Conservation (phyloP, 768 basidiomycete species). For the Lactarius indigo region DNA sequence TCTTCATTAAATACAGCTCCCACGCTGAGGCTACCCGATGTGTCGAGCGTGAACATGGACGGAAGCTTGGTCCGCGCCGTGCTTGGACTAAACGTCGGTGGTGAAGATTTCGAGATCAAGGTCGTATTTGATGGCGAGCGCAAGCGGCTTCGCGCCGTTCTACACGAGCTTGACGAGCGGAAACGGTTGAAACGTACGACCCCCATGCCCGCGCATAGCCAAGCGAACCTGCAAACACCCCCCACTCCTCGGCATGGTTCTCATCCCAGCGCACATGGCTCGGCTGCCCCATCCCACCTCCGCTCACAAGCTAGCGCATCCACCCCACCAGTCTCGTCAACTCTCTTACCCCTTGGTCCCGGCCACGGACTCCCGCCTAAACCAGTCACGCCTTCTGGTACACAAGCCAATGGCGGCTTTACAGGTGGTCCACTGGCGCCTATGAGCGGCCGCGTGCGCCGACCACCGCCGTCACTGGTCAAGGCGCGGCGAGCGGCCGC, state of each 20-base stretch:
- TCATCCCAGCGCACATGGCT: conserved; percentile 30
- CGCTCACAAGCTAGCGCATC: conserved; percentile 16
- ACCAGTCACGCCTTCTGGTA: conserved; percentile 19
- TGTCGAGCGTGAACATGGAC: conserved; percentile 63
- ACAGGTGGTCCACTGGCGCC: conserved; percentile 15
- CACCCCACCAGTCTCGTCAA: conserved; percentile 16
- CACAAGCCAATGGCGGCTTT: conserved; percentile 18
- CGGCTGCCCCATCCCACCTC: conserved; percentile 19
- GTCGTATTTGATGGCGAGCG: conserved; percentile 83
- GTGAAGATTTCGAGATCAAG: conserved; percentile 58
- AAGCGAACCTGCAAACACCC: conserved; percentile 3
- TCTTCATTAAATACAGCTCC: conserved; percentile 62
- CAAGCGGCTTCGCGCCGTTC: conserved; percentile 54
- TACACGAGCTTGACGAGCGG: conserved; percentile 58
- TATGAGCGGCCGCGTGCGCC: conserved; percentile 24
- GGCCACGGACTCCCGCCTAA: conserved; percentile 23
- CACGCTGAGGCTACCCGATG: conserved; percentile 70
- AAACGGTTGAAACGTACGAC: conserved; percentile 39
- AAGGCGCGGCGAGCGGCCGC: conserved; percentile 22
- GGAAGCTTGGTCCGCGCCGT: conserved; percentile 49
- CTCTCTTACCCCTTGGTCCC: not conserved
- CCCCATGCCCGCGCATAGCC: conserved; percentile 17
- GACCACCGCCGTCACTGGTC: conserved; percentile 23
- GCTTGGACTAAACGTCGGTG: conserved; percentile 30
- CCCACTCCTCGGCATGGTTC: conserved; percentile 28